phyloP scores from a whole-genome alignment of 2,329 filamentous ascomycete genomes.

The Ascocoryne sarcoides region DNA sequence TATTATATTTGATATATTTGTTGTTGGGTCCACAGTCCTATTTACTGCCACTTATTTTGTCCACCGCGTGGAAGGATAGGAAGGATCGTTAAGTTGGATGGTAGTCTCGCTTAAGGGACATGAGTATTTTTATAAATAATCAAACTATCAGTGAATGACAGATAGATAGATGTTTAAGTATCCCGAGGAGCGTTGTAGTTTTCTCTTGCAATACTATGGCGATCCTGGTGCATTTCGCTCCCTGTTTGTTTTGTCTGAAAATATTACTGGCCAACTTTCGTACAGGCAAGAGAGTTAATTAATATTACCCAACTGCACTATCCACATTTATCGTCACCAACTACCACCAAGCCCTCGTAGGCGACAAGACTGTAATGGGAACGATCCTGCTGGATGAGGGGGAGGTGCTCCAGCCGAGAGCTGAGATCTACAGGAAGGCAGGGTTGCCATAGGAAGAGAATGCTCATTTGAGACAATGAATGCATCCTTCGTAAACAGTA shows the following conservation, averaged over 20 bases:
- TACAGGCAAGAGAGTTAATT: conserved; percentile 44
- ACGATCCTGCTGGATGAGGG: conserved; percentile 40
- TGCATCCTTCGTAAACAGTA: conserved; percentile 31
- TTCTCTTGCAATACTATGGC: conserved; percentile 47
- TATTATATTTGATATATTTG: too few species aligned
- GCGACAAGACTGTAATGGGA: conserved; percentile 42
- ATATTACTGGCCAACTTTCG: conserved; percentile 5
- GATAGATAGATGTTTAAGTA: too few species aligned
- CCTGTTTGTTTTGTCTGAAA: neutral
- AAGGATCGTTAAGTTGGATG: too few species aligned
- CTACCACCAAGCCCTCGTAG: conserved; percentile 45
- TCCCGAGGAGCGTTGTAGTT: too few species aligned
- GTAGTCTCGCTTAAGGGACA: too few species aligned
- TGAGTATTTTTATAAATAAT: too few species aligned
- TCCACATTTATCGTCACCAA: conserved; percentile 46
- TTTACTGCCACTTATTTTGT: too few species aligned
- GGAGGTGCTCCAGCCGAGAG: conserved; percentile 39
- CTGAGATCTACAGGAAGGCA: conserved; percentile 47
- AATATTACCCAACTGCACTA: conserved; percentile 48
- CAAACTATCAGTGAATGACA: too few species aligned
- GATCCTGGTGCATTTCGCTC: conserved; percentile 36
- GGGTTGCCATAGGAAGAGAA: conserved; percentile 42
- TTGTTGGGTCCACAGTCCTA: too few species aligned
- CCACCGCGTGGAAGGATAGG: too few species aligned
- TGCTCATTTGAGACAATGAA: conserved; percentile 37